These are phyloP conservation scores for Solanum sparsipilum DNA, from an alignment of 257 asterid genomes.

Conservation along the genomic window DNA sequence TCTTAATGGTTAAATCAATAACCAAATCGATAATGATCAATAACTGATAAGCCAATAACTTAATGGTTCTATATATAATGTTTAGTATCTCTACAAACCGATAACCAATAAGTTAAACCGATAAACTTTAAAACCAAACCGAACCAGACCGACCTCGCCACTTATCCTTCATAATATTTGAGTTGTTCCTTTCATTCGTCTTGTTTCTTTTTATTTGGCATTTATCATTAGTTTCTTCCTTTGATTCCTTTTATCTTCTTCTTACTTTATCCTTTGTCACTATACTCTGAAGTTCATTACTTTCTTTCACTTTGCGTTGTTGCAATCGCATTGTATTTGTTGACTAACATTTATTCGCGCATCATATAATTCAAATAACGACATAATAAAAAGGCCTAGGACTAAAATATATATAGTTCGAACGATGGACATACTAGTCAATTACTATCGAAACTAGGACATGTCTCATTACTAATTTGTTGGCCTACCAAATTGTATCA, in stretches of 20 bases:
- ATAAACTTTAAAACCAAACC: background rate
- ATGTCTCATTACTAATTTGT: background rate
- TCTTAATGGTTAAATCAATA: no score
- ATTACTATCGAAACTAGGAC: background rate
- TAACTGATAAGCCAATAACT: background rate
- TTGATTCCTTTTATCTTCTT: background rate
- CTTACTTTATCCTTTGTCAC: background rate
- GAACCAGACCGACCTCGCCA: no score
- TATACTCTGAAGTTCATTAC: background rate
- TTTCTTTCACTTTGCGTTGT: background rate
- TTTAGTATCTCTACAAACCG: no score
- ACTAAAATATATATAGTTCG: rapidly evolving
- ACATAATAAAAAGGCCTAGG: background rate
- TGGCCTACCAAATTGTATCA: background rate
- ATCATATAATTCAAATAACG: background rate
- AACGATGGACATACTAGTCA: background rate
- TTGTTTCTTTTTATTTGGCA: background rate
- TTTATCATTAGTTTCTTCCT: background rate
- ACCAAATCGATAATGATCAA: background rate
- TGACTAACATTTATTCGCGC: background rate
- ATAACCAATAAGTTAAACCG: background rate
- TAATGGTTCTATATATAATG: no score
- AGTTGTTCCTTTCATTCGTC: background rate
- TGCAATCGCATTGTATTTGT: background rate
- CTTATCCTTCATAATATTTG: background rate